Conservation (phyloP, 768 basidiomycete genomes). For the Rhodosporidiobolus sp. region DNA sequence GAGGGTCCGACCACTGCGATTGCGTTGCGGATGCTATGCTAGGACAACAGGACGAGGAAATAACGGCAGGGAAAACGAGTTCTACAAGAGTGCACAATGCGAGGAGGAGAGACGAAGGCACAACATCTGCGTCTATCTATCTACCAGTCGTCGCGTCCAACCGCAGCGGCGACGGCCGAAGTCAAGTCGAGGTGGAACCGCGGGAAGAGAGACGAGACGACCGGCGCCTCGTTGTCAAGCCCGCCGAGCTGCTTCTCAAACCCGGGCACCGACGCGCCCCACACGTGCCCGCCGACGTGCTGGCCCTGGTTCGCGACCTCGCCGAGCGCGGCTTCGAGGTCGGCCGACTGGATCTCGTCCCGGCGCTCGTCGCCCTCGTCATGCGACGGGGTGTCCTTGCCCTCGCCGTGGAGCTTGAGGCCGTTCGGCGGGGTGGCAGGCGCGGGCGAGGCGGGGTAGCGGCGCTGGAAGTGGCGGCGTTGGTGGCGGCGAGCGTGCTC, state of each 20-base stretch:
- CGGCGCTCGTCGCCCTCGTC: not conserved
- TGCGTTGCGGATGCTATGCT: not conserved
- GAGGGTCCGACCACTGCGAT: no score
- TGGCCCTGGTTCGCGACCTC: not conserved
- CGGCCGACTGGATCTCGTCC: conserved; percentile 4
- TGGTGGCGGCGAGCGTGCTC: conserved; percentile 17
- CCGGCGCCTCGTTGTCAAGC: conserved; percentile 20
- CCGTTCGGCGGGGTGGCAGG: conserved; percentile 12
- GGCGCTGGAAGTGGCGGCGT: conserved; percentile 21
- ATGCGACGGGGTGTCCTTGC: not conserved
- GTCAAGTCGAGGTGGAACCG: conserved; percentile 78
- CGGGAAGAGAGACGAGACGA: conserved; percentile 34
- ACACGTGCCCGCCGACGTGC: conserved; percentile 19
- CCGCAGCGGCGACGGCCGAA: conserved; percentile 64
- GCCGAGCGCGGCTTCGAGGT: conserved; percentile 21
- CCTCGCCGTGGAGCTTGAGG: not conserved
- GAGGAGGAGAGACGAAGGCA: no score
- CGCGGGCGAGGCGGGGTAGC: conserved; percentile 21
- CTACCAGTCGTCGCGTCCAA: conserved; percentile 27
- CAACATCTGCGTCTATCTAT: no score
- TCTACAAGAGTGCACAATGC: not conserved
- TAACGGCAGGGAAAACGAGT: not conserved
- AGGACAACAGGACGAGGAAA: not conserved
- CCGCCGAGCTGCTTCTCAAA: conserved; percentile 10
- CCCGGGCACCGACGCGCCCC: conserved; percentile 25